These are phyloP conservation scores for Paramecium sexaurelia DNA, from an alignment of 73 alveolate genomes.

Conservation along the genomic window DNA sequence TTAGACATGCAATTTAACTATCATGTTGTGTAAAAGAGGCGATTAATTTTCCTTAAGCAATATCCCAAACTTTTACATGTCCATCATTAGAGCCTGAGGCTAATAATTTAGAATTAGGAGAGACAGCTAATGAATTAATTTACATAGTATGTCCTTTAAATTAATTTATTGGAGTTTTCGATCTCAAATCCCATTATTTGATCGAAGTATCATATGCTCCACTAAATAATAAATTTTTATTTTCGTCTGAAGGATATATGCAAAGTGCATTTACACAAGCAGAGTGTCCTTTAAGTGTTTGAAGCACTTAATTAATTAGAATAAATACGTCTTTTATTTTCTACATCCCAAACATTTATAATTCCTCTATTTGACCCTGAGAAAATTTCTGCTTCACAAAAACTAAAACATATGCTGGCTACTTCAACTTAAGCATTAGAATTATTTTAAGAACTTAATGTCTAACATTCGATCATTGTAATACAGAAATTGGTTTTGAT, in stretches of 20 bases:
- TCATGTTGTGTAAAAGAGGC: constrained; percentile 46
- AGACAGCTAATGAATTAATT: constrained; percentile 58
- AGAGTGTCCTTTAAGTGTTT: constrained; percentile 62
- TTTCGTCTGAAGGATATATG: constrained; percentile 42
- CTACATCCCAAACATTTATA: constrained; percentile 67
- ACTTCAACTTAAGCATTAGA: constrained; percentile 47
- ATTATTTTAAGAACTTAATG: not conserved
- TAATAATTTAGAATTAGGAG: constrained; percentile 59
- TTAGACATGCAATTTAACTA: constrained; percentile 39
- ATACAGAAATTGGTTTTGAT: constrained; percentile 53
- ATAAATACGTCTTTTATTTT: constrained; percentile 44
- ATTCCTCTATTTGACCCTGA: constrained; percentile 69
- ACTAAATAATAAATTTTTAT: constrained; percentile 37
- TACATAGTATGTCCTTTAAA: constrained; percentile 63
- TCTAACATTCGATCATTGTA: not conserved
- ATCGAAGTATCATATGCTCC: constrained; percentile 64
- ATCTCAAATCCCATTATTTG: constrained; percentile 65
- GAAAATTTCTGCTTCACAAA: constrained; percentile 44
- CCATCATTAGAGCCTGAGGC: constrained; percentile 68
- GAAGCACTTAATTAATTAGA: not conserved
- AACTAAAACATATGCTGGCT: constrained; percentile 49
- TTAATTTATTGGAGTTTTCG: not conserved
- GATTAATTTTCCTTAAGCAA: constrained; percentile 7
- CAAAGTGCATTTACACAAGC: constrained; percentile 53
- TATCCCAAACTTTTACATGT: constrained; percentile 62